Percentiles rank a stretch among this genome's conserved stretches.
These are phyloP conservation scores for Breviolum minutum DNA, from an alignment of 73 alveolate genomes.

Conservation along the genomic window DNA sequence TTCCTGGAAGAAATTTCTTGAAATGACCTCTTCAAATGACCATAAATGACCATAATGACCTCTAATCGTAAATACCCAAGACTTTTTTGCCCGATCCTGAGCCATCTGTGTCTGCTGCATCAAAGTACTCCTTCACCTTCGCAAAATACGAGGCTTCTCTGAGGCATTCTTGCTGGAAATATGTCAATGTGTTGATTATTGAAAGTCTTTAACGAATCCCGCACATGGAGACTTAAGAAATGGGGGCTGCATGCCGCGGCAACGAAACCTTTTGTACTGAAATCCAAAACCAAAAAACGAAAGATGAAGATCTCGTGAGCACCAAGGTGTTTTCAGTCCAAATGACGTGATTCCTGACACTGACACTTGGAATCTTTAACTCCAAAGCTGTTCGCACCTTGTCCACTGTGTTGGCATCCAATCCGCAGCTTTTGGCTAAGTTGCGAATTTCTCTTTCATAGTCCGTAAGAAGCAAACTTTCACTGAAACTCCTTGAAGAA, in stretches of 20 bases:
- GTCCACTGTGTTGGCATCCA: conserved; percentile 40
- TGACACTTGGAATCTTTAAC: neutral
- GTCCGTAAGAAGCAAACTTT: conserved; percentile 30
- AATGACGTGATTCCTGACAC: too few relatives aligned
- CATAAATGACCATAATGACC: too few relatives aligned
- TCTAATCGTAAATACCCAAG: neutral
- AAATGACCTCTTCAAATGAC: too few relatives aligned
- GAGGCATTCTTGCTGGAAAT: neutral
- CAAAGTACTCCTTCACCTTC: conserved; percentile 64
- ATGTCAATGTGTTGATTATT: neutral
- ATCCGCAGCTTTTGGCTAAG: conserved; percentile 29
- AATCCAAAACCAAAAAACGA: too few relatives aligned
- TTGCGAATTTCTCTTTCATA: conserved; percentile 24
- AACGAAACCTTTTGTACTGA: too few relatives aligned
- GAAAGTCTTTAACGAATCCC: too few relatives aligned
- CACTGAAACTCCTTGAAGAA: conserved; percentile 52
- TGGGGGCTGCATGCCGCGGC: too few relatives aligned
- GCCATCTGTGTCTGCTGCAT: conserved; percentile 41
- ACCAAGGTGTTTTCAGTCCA: too few relatives aligned
- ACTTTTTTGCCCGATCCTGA: conserved; percentile 22
- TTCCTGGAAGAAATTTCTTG: neutral
- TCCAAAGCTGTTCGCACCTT: neutral
- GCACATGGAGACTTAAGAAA: too few relatives aligned
- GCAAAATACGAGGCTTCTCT: too few relatives aligned
- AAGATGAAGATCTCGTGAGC: too few relatives aligned